Conservation (phyloP, 192 early-diverging fungal species). For the Spinellus fusiger region DNA sequence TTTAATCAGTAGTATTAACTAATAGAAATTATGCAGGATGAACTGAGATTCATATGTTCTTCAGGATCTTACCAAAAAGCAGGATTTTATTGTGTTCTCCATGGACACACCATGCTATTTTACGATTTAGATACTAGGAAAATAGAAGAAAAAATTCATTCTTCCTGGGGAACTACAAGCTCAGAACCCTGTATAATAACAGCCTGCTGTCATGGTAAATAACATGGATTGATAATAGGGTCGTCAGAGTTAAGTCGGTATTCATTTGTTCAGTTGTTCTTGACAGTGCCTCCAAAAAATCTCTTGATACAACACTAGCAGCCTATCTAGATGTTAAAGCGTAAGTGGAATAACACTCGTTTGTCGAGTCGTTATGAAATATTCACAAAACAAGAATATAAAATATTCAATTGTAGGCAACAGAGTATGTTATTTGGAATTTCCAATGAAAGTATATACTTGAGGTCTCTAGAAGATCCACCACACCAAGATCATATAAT, state of each 20-base stretch:
- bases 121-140: background rate
- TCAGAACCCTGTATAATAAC: background rate
- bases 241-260: too few relatives aligned
- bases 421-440: background rate
- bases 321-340: too few relatives aligned
- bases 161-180: background rate
- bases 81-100: background rate
- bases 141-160: background rate
- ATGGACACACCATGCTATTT: background rate
- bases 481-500: background rate
- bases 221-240: too few relatives aligned
- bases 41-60: background rate
- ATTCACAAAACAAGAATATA: too few relatives aligned
- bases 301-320: too few relatives aligned
- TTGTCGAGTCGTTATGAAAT: too few relatives aligned
- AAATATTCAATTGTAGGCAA: background rate
- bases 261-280: too few relatives aligned
- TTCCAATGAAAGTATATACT: background rate
- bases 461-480: background rate
- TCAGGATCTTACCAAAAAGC: background rate
- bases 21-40: too few relatives aligned
- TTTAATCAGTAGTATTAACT: background rate
- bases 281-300: too few relatives aligned
- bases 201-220: background rate
- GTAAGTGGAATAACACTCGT: too few relatives aligned